Conservation (phyloP, 176 grass and related monocot species). For the Musa beccarii region DNA sequence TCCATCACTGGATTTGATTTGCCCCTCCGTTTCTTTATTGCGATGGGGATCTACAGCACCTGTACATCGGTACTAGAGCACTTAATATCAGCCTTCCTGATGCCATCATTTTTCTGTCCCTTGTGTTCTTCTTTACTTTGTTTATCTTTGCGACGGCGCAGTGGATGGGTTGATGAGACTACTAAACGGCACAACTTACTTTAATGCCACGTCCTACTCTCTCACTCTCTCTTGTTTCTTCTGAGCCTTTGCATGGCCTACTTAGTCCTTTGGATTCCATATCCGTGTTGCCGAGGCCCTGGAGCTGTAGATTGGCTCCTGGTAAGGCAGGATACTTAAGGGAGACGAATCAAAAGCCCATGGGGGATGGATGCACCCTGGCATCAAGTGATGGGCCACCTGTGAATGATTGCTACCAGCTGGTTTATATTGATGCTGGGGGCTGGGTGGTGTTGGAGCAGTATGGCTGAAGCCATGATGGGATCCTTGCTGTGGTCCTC, state of each 20-base stretch:
- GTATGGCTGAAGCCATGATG: not conserved
- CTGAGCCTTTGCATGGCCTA: not conserved
- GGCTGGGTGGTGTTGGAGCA: not conserved
- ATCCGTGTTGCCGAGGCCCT: not conserved
- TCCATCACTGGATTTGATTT: slow-evolving; percentile 4
- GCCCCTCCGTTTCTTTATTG: not conserved
- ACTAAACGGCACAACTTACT: not conserved
- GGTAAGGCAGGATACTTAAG: not conserved
- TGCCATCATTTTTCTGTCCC: not conserved
- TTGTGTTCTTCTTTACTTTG: not conserved
- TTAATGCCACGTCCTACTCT: no score
- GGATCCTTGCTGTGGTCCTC: slow-evolving; percentile 5
- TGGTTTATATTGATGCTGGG: not conserved
- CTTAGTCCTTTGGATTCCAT: not conserved
- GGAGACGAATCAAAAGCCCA: not conserved
- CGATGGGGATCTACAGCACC: not conserved
- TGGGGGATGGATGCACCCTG: not conserved
- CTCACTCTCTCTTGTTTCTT: not conserved
- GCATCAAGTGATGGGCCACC: not conserved
- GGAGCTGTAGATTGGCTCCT: not conserved
- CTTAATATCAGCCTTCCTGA: slow-evolving; percentile 3
- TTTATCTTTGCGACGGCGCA: not conserved
- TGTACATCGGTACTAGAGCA: not conserved
- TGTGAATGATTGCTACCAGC: slow-evolving; percentile 3
- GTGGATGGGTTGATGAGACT: not conserved